Evolutionary conservation across 1,284 basidiomycete genomes (phyloP).

Genomic region (Malassezia yamatoensis): DNA sequence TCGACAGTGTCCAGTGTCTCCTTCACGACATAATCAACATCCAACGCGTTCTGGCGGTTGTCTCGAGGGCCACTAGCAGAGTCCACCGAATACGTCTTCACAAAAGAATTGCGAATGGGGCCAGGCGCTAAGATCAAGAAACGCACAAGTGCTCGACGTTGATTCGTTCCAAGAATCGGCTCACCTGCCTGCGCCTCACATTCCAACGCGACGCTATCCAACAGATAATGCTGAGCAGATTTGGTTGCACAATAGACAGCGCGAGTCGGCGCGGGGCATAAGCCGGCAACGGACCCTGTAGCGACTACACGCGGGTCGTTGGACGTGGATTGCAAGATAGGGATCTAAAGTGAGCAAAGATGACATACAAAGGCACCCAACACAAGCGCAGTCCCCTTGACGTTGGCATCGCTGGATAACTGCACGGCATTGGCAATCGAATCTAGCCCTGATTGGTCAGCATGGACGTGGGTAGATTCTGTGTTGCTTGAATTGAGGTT

Average conservation of each 20-base stretch:
- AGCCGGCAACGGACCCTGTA: slow-evolving; percentile 67
- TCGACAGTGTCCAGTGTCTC: slow-evolving; percentile 6
- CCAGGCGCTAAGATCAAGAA: slow-evolving; percentile 41
- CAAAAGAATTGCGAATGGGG: slow-evolving; percentile 39
- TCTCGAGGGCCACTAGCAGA: slow-evolving; percentile 13
- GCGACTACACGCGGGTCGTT: slow-evolving; percentile 64
- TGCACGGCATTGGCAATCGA: slow-evolving; percentile 48
- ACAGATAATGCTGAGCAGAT: slow-evolving; percentile 65
- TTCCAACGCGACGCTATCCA: slow-evolving; percentile 68
- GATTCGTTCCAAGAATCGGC: not conserved
- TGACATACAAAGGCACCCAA: slow-evolving; percentile 47
- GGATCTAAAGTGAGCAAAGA: slow-evolving; percentile 49
- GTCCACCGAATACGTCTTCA: slow-evolving; percentile 14
- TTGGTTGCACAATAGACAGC: slow-evolving; percentile 77
- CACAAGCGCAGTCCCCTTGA: slow-evolving; percentile 51
- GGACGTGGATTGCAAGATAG: slow-evolving; percentile 63
- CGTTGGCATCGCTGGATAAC: slow-evolving; percentile 49
- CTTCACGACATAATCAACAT: slow-evolving; percentile 9
- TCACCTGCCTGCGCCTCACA: slow-evolving; percentile 46
- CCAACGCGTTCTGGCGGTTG: slow-evolving; percentile 8
- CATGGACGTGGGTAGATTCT: slow-evolving; percentile 53
- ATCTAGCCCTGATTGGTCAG: slow-evolving; percentile 47
- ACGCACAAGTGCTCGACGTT: slow-evolving; percentile 21
- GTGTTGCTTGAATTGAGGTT: slow-evolving; percentile 51
- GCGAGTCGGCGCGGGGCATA: slow-evolving; percentile 74